phyloP scores from a whole-genome alignment of 2,329 filamentous ascomycete genomes.

The Alternaria brassicae region DNA sequence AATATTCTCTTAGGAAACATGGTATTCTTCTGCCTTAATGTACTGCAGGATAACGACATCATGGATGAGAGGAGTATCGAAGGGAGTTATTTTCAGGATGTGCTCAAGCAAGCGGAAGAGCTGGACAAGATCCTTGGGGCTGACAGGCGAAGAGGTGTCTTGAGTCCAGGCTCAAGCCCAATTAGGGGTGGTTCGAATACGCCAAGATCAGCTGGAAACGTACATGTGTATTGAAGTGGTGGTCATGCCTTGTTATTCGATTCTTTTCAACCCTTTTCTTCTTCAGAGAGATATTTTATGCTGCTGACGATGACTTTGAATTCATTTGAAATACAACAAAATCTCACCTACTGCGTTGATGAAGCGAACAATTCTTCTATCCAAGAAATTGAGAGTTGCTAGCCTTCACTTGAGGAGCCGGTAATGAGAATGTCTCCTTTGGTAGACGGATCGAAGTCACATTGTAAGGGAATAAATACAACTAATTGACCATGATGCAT shows the following conservation, averaged over 20 bases:
- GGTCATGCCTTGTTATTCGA: no score
- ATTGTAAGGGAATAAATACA: neutral
- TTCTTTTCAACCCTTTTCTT: neutral
- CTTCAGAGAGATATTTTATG: no score
- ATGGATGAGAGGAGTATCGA: slow-evolving; percentile 31
- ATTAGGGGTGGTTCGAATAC: slow-evolving; percentile 11
- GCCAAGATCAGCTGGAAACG: slow-evolving; percentile 9
- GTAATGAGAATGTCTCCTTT: neutral
- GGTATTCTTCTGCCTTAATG: slow-evolving; percentile 32
- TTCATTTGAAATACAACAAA: no score
- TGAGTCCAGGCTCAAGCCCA: slow-evolving; percentile 13
- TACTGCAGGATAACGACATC: slow-evolving; percentile 24
- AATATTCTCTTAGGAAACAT: slow-evolving; percentile 34
- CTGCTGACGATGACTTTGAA: no score
- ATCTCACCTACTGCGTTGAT: neutral
- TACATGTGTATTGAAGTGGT: neutral
- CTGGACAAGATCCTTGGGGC: slow-evolving; percentile 24
- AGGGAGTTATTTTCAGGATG: slow-evolving; percentile 28
- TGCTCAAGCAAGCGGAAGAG: slow-evolving; percentile 28
- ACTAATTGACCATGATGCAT: neutral
- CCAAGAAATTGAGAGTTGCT: neutral
- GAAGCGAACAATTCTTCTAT: neutral
- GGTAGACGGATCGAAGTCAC: neutral
- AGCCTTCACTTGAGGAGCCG: neutral
- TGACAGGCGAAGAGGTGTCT: slow-evolving; percentile 15